Base-by-base conservation (phyloP, 257 asterid genomes). In the Fraxinus cuspidata region DNA sequence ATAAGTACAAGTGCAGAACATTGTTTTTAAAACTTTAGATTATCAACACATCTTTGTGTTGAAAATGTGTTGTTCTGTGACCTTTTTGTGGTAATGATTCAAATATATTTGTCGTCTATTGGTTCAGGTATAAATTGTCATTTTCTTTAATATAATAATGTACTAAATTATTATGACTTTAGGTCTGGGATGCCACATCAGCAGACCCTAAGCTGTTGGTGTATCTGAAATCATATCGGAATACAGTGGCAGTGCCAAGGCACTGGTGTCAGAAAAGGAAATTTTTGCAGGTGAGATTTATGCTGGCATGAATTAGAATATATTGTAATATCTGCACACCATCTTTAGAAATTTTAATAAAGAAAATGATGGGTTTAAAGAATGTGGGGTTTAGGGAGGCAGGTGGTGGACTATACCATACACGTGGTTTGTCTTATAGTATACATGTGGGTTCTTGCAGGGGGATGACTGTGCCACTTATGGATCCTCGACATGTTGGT, bases 131-230 rank as follows among this genome's bases (percentile, higher is more conserved):
- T 13, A 12, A 12, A 3, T 44, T 13, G 53, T 44, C 53, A 44
- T 44, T 44, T 44, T 44, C 53, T 44, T 44, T 12, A 44, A 44
- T 12, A 44, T 44, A 12, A 13, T 44, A 44, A 44, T 38, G 44
- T 38, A 38, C 19, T 44, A 44, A 19, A 71, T 68, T 71, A 47
- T 75, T 75, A 51, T 83, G 75, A 37, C 66, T 32, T 82, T 80
- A 95, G 99, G 98, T 95, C 19, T 95, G 98, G 99, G 99, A 95
- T 83, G 98, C 99, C 60, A 93, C 99, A 77, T 80, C 99, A 29
- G 44, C 92, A 34, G 99, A 93, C 80, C 98, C 98, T 13, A 95
- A 95, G 88, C 90, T 93, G 73, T 85, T 95, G 89, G 99, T 93
- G 21, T 93, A 69, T 83, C 90, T 95, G 74, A 95, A 95, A 86